Evolutionary conservation across 2,329 filamentous ascomycete genomes (phyloP).

Genomic region (Diplodia mutila): DNA sequence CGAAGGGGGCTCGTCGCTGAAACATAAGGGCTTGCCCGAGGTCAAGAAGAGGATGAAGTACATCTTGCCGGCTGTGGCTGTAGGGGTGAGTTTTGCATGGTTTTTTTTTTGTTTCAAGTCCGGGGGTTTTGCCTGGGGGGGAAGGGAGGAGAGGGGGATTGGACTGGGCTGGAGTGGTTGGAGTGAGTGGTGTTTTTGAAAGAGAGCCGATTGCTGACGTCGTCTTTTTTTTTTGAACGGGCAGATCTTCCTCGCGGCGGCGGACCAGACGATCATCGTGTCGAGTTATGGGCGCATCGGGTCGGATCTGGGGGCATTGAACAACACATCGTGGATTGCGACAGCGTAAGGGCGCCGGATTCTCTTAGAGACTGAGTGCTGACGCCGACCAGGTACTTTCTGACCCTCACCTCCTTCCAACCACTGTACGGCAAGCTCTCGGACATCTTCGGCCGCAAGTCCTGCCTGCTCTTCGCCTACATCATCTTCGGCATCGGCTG

Average conservation of each 20-base stretch:
- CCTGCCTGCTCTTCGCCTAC: slow-evolving; percentile 67
- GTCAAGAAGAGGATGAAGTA: slow-evolving; percentile 57
- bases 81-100: slow-evolving; percentile 57
- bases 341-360: slow-evolving; percentile 49
- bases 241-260: slow-evolving; percentile 71
- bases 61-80: slow-evolving; percentile 64
- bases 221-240: neutral
- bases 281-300: slow-evolving; percentile 80
- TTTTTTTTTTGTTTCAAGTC: neutral
- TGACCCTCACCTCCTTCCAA: slow-evolving; percentile 75
- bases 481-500: slow-evolving; percentile 68
- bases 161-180: neutral
- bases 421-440: slow-evolving; percentile 73
- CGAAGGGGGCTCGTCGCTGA: slow-evolving; percentile 19
- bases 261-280: slow-evolving; percentile 77
- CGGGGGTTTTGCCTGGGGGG: too few species aligned
- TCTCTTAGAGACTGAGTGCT: neutral
- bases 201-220: slow-evolving; percentile 23
- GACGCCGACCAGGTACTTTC: slow-evolving; percentile 60
- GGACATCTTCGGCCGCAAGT: slow-evolving; percentile 72
- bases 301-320: slow-evolving; percentile 73
- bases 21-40: slow-evolving; percentile 53
- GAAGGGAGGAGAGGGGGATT: neutral
- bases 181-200: neutral
- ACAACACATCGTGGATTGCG: slow-evolving; percentile 76